Conservation (phyloP, 1,284 basidiomycete genomes). For the Trichosporon asahii region DNA sequence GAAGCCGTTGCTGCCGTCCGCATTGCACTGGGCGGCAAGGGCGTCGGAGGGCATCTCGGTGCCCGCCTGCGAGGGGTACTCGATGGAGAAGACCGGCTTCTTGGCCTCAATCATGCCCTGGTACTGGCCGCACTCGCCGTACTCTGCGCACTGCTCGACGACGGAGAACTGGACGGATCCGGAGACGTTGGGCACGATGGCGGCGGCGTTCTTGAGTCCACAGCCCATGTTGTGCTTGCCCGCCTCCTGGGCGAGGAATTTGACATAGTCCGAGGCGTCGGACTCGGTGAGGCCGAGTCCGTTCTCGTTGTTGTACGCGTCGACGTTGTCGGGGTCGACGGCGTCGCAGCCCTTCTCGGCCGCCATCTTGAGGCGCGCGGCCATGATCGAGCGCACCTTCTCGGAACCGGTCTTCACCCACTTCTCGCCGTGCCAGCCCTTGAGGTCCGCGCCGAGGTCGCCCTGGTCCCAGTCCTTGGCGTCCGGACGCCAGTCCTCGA, state of each 20-base stretch:
- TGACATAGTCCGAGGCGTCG: slow-evolving; percentile 40
- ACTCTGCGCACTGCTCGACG: slow-evolving; percentile 21
- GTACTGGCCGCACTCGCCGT: slow-evolving; percentile 33
- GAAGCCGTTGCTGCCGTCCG: not conserved
- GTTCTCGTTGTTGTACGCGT: slow-evolving; percentile 23
- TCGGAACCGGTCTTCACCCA: slow-evolving; percentile 11
- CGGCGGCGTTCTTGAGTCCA: slow-evolving; percentile 44
- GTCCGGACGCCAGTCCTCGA: slow-evolving; percentile 28
- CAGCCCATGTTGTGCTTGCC: slow-evolving; percentile 22
- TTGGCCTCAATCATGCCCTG: slow-evolving; percentile 28
- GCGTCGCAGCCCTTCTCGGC: slow-evolving; percentile 46
- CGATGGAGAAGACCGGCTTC: slow-evolving; percentile 39
- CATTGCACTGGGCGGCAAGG: not conserved
- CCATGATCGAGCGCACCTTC: slow-evolving; percentile 10
- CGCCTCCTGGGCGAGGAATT: slow-evolving; percentile 33
- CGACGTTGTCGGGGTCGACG: slow-evolving; percentile 49
- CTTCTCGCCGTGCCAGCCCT: slow-evolving; percentile 15
- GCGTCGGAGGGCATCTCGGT: not conserved
- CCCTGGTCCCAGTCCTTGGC: not conserved
- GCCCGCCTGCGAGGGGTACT: slow-evolving; percentile 23
- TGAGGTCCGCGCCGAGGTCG: slow-evolving; percentile 12
- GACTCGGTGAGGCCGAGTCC: slow-evolving; percentile 20
- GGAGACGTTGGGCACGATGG: not conserved
- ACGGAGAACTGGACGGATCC: slow-evolving; percentile 14
- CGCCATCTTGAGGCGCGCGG: slow-evolving; percentile 32